Evolutionary conservation across 2,329 filamentous ascomycete genomes (phyloP).

Genomic region (Calonectria hongkongensis): DNA sequence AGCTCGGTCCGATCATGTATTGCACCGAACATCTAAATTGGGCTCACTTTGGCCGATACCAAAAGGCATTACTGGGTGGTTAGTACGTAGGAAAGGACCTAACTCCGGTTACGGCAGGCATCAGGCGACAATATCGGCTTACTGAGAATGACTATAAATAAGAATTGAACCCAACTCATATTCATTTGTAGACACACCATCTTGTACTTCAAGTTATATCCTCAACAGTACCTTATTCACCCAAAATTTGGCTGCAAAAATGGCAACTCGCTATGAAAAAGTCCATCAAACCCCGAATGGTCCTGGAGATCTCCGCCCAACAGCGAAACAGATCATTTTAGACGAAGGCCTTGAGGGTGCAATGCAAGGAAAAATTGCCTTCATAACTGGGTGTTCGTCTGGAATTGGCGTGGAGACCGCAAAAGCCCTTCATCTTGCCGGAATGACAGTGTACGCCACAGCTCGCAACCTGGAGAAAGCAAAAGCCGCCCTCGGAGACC

Average conservation of each 20-base stretch:
- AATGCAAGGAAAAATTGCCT: not conserved
- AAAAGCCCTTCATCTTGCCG: not conserved
- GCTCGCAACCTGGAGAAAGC: not conserved
- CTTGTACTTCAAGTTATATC: not conserved
- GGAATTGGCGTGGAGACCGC: conserved; percentile 13
- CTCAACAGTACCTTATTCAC: not conserved
- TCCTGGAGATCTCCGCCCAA: conserved; percentile 15
- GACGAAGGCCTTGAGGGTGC: not conserved
- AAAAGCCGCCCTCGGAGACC: not conserved
- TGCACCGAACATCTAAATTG: not conserved
- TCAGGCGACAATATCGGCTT: no score
- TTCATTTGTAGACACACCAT: not conserved
- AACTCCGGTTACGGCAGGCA: no score
- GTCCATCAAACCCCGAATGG: conserved; percentile 1
- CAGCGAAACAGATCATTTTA: not conserved
- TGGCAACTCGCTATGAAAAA: conserved; percentile 8
- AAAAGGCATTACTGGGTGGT: no score
- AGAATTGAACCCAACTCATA: not conserved
- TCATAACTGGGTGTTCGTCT: conserved; percentile 20
- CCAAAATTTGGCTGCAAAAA: not conserved
- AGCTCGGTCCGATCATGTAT: not conserved
- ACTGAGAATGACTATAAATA: no score
- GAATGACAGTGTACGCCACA: conserved; percentile 6
- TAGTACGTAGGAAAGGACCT: no score
- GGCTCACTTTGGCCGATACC: no score